phyloP scores from a whole-genome alignment of 768 basidiomycete genomes.

The Hypholoma fasciculare region DNA sequence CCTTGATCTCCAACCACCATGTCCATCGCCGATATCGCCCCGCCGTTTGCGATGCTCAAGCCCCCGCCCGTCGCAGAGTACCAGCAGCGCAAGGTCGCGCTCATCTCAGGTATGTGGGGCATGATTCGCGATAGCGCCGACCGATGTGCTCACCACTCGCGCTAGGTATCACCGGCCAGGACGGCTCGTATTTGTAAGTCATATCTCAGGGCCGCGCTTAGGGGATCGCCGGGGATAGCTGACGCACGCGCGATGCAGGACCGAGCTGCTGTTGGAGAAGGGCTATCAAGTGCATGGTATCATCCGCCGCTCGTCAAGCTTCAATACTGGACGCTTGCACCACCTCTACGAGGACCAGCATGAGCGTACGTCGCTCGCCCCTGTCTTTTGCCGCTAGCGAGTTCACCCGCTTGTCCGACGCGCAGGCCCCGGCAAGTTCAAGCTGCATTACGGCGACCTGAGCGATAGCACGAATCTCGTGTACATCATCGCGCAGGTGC shows the following conservation, averaged over 20 bases:
- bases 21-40: slow-evolving; percentile 40
- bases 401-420: neutral
- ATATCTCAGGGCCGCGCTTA: neutral
- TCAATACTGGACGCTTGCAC: slow-evolving; percentile 95
- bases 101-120: slow-evolving; percentile 72
- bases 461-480: slow-evolving; percentile 97
- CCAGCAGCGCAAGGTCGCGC: slow-evolving; percentile 87
- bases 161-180: slow-evolving; percentile 92
- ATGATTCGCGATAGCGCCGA: slow-evolving; percentile 3
- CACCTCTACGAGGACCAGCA: slow-evolving; percentile 94
- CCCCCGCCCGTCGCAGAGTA: slow-evolving; percentile 82
- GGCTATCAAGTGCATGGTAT: slow-evolving; percentile 95
- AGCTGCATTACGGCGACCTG: slow-evolving; percentile 89
- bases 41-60: slow-evolving; percentile 50
- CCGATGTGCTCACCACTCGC: slow-evolving; percentile 6
- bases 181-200: slow-evolving; percentile 90
- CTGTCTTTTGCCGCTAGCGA: neutral
- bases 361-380: slow-evolving; percentile 59
- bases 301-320: slow-evolving; percentile 95
- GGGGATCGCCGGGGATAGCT: neutral
- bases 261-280: slow-evolving; percentile 81
- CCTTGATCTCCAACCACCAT: slow-evolving; percentile 30
- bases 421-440: slow-evolving; percentile 72
- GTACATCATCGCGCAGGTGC: slow-evolving; percentile 92
- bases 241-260: slow-evolving; percentile 39